phyloP scores from a whole-genome alignment of 805 yeast genomes.

The Starmerella asiatica region DNA sequence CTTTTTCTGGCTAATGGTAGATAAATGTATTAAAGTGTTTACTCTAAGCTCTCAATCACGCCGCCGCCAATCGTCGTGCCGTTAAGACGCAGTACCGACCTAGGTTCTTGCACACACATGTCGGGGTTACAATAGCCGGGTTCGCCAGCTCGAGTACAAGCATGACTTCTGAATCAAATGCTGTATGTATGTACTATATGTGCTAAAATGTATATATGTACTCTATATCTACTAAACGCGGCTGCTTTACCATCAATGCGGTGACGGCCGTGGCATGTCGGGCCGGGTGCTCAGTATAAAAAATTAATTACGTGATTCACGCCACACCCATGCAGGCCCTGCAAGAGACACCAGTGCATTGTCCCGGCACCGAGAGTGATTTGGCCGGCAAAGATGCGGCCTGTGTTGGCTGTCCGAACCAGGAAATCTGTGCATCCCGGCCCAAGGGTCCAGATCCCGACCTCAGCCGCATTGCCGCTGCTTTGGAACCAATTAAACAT shows the following conservation, averaged over 20 bases:
- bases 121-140: constrained; percentile 41
- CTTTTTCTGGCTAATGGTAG: constrained; percentile 33
- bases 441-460: constrained; percentile 94
- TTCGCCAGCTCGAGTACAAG: constrained; percentile 42
- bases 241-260: too few species aligned
- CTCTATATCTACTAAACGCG: too few species aligned
- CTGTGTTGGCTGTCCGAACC: constrained; percentile 89
- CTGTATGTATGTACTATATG: too few species aligned
- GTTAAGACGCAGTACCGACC: constrained; percentile 58
- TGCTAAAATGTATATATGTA: too few species aligned
- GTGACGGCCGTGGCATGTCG: too few species aligned
- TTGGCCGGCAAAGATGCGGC: constrained; percentile 89
- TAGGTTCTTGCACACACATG: constrained; percentile 36
- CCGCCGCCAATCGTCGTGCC: constrained; percentile 63
- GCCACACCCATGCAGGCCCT: constrained; percentile 2
- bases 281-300: too few species aligned
- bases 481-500: constrained; percentile 54
- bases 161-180: constrained; percentile 44
- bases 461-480: constrained; percentile 55
- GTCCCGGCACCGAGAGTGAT: constrained; percentile 97
- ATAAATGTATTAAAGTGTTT: background rate
- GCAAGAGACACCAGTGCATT: constrained; percentile 81
- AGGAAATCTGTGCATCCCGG: constrained; percentile 67
- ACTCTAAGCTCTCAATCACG: constrained; percentile 24
- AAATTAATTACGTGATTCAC: too few species aligned